These are phyloP conservation scores for Fraxinus anomala DNA, from an alignment of 257 asterid genomes.

Conservation along the genomic window DNA sequence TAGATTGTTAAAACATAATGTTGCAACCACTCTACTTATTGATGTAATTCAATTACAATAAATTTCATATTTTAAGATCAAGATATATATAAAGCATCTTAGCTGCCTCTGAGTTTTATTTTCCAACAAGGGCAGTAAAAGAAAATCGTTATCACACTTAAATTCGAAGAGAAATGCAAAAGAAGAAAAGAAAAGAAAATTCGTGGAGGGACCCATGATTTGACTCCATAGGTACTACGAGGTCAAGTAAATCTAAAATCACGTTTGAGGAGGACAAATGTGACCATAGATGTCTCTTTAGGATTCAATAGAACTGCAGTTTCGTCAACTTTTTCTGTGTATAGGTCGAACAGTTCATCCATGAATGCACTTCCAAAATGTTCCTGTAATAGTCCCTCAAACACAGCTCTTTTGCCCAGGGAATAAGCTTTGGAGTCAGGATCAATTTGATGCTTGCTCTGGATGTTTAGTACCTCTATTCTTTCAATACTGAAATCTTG, in stretches of 20 bases:
- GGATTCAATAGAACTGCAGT: constrained; percentile 19
- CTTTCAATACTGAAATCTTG: constrained; percentile 32
- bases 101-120: too few species aligned
- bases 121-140: too few species aligned
- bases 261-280: constrained; percentile 15
- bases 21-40: too few species aligned
- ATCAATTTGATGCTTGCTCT: constrained; percentile 11
- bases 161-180: too few species aligned
- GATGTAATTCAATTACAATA: too few species aligned
- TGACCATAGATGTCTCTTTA: neutral
- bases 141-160: too few species aligned
- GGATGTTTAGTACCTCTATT: constrained; percentile 30
- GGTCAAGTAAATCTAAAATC: neutral
- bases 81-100: too few species aligned
- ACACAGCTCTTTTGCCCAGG: constrained; percentile 14
- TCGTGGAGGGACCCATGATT: too few species aligned
- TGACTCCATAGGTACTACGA: neutral
- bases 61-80: too few species aligned
- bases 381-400: constrained; percentile 20
- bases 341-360: constrained; percentile 35
- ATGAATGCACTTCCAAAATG: constrained; percentile 38
- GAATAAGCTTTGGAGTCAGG: neutral
- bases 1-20: too few species aligned
- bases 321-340: constrained; percentile 26
- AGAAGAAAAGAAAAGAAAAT: too few species aligned